Percentiles rank a stretch among this genome's conserved stretches.
phyloP scores from a whole-genome alignment of 2,329 filamentous ascomycete species.

The Hirsutella thompsonii region DNA sequence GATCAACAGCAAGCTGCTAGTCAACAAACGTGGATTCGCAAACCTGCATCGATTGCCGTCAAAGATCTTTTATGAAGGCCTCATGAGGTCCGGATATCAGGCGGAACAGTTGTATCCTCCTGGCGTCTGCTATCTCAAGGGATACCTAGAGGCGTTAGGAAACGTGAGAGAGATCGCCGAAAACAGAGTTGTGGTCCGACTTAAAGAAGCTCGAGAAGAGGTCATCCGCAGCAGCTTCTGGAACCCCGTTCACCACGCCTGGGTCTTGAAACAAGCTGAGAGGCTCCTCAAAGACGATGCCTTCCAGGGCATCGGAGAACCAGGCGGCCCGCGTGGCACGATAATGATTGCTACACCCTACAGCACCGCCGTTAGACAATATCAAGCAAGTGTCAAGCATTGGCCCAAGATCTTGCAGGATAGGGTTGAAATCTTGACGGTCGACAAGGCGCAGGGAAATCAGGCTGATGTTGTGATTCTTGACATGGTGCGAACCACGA shows the following conservation, averaged over 20 bases:
- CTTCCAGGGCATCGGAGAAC: constrained; percentile 20
- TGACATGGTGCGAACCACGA: constrained; percentile 28
- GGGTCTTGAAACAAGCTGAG: constrained; percentile 19
- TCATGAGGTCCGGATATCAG: constrained; percentile 22
- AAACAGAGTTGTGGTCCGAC: constrained; percentile 23
- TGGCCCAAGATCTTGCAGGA: constrained; percentile 14
- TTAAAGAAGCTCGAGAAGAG: constrained; percentile 14
- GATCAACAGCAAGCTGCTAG: constrained; percentile 17
- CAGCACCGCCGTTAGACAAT: constrained; percentile 22
- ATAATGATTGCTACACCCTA: constrained; percentile 34
- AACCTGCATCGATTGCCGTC: constrained; percentile 28
- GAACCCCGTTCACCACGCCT: constrained; percentile 24
- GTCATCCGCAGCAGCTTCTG: constrained; percentile 22
- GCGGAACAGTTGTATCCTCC: constrained; percentile 12
- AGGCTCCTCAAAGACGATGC: constrained; percentile 16
- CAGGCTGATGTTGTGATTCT: constrained; percentile 35
- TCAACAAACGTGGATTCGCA: constrained; percentile 24
- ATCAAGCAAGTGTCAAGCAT: constrained; percentile 14
- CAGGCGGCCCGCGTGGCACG: constrained; percentile 7
- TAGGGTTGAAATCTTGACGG: constrained; percentile 26
- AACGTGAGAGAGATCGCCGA: constrained; percentile 10
- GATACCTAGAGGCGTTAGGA: constrained; percentile 15
- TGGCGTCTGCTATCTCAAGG: constrained; percentile 14
- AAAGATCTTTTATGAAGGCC: constrained; percentile 24
- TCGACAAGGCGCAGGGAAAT: constrained; percentile 32